Conservation (phyloP, 257 asterid genomes). For the Rehmannia glutinosa region DNA sequence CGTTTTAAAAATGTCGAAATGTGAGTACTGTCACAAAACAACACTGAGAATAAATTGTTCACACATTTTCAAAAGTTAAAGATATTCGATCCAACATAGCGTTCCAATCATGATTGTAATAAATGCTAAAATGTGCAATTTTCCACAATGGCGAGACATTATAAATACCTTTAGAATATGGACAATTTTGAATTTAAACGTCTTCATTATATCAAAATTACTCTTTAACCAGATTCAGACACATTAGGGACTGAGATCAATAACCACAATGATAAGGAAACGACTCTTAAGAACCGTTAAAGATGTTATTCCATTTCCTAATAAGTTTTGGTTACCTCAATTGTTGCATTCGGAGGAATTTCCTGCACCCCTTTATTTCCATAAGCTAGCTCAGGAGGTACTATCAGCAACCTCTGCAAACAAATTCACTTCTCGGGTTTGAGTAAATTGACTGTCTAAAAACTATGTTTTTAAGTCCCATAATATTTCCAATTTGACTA, state of each 20-base stretch:
- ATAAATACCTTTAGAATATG: not conserved
- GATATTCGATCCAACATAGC: too few relatives aligned
- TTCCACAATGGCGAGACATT: too few relatives aligned
- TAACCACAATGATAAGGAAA: too few relatives aligned
- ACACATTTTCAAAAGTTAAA: too few relatives aligned
- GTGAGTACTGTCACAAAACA: not conserved
- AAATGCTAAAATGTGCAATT: too few relatives aligned
- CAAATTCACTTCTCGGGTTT: not conserved
- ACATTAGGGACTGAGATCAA: too few relatives aligned
- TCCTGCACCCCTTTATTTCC: conserved; percentile 95
- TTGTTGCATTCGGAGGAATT: conserved; percentile 97
- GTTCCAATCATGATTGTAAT: too few relatives aligned
- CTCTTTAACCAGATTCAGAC: not conserved
- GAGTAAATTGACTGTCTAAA: not conserved
- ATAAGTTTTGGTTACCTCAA: conserved; percentile 50
- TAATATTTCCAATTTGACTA: not conserved
- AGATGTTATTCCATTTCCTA: not conserved
- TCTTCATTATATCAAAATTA: not conserved
- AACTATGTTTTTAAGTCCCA: not conserved
- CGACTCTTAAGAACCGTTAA: too few relatives aligned
- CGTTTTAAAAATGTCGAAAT: not conserved
- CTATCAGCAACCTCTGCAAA: conserved; percentile 81
- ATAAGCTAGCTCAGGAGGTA: conserved; percentile 95
- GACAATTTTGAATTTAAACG: not conserved
- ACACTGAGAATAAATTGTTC: not conserved